Conservation (phyloP, 2,329 filamentous ascomycete species). For the Aspergillus quadrilineatus region DNA sequence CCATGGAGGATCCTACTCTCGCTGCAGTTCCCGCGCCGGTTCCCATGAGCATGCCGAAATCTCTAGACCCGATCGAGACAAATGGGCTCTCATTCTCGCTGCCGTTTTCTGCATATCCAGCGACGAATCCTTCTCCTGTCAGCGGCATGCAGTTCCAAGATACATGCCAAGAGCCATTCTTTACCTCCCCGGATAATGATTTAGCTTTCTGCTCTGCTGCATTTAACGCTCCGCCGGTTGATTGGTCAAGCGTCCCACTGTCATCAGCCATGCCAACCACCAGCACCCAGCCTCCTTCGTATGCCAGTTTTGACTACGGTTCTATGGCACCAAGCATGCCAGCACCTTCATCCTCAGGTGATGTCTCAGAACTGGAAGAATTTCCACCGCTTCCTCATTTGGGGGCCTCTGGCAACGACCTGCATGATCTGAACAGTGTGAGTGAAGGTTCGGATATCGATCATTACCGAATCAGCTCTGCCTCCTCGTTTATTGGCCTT, state of each 20-base stretch:
- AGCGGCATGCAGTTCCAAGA: slow-evolving; percentile 39
- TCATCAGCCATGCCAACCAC: slow-evolving; percentile 39
- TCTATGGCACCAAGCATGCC: slow-evolving; percentile 40
- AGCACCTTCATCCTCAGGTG: slow-evolving; percentile 50
- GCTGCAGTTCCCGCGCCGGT: slow-evolving; percentile 23
- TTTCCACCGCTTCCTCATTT: slow-evolving; percentile 36
- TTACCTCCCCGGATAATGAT: slow-evolving; percentile 46
- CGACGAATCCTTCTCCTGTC: slow-evolving; percentile 34
- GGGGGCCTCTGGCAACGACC: slow-evolving; percentile 29
- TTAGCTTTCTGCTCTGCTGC: slow-evolving; percentile 38
- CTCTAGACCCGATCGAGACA: slow-evolving; percentile 35
- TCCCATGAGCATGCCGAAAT: slow-evolving; percentile 31
- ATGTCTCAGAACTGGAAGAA: slow-evolving; percentile 50
- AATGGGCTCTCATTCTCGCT: slow-evolving; percentile 42
- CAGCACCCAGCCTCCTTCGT: slow-evolving; percentile 47
- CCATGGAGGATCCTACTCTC: slow-evolving; percentile 25
- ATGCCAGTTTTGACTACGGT: slow-evolving; percentile 47
- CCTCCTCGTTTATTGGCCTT: slow-evolving; percentile 44
- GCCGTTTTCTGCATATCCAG: slow-evolving; percentile 36
- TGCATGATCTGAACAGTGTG: slow-evolving; percentile 41
- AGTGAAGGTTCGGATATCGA: slow-evolving; percentile 45
- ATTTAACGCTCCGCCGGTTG: slow-evolving; percentile 44
- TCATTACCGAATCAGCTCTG: slow-evolving; percentile 42
- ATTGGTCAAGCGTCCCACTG: slow-evolving; percentile 51
- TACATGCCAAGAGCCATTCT: slow-evolving; percentile 41